These are phyloP conservation scores for Spathaspora girioi DNA, from an alignment of 805 yeast genomes.

Conservation along the genomic window DNA sequence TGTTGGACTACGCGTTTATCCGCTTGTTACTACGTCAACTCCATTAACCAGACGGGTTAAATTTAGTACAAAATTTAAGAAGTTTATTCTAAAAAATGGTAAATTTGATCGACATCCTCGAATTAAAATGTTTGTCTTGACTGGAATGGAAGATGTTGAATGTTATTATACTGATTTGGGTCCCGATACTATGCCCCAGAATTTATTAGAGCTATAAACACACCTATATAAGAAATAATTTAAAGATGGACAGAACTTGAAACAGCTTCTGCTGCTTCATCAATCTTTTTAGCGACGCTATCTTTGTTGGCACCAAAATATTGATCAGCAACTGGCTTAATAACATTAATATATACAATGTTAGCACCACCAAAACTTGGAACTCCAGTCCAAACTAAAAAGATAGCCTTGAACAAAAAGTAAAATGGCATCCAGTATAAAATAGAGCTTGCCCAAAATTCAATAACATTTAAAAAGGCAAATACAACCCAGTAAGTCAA, in stretches of 20 bases:
- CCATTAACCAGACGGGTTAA: slow-evolving; percentile 3
- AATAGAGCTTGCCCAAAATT: slow-evolving; percentile 93
- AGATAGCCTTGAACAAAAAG: slow-evolving; percentile 87
- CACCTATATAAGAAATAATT: background rate
- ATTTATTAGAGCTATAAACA: background rate
- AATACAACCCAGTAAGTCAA: slow-evolving; percentile 99
- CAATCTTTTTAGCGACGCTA: slow-evolving; percentile 38
- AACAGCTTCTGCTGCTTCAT: slow-evolving; percentile 46
- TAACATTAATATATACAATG: slow-evolving; percentile 56
- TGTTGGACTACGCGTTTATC: slow-evolving; percentile 4
- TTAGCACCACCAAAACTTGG: slow-evolving; percentile 89
- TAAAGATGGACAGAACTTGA: slow-evolving; percentile 16
- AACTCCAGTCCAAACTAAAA: slow-evolving; percentile 81
- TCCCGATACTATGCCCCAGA: background rate
- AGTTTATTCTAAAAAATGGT: background rate
- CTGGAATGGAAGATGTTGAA: slow-evolving; percentile 10
- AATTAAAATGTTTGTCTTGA: slow-evolving; percentile 2
- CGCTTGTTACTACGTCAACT: background rate
- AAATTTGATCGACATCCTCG: background rate
- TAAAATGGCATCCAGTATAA: slow-evolving; percentile 96
- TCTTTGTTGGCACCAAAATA: slow-evolving; percentile 1
- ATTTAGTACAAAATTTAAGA: slow-evolving; percentile 1
- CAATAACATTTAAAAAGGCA: slow-evolving; percentile 84
- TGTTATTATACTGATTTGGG: slow-evolving; percentile 3
- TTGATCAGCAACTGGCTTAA: slow-evolving; percentile 60